Conservation (phyloP, 179 eudicot genomes). For the Beta corolliflora region DNA sequence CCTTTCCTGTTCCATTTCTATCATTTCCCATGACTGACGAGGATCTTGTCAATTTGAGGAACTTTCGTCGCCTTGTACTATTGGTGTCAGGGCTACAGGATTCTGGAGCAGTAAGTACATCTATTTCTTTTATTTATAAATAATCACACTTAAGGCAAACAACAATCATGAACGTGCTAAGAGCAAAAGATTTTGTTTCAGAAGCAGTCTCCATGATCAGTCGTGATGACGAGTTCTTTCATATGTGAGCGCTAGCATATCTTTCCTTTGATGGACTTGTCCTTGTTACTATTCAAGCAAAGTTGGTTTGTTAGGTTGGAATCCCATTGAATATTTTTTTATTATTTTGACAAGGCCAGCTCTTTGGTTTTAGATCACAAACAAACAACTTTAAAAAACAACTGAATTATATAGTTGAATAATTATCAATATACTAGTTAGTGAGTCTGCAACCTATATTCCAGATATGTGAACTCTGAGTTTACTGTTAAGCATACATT, state of each 20-base stretch:
- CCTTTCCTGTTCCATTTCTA: slow-evolving; percentile 46
- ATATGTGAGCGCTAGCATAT: not conserved
- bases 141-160: not conserved
- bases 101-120: slow-evolving; percentile 49
- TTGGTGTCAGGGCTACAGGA: slow-evolving; percentile 54
- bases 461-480: not conserved
- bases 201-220: not conserved
- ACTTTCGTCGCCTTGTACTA: slow-evolving; percentile 61
- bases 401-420: no score
- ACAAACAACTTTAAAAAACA: no score
- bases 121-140: not conserved
- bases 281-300: no score
- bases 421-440: not conserved
- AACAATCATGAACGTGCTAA: not conserved
- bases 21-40: slow-evolving; percentile 60
- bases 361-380: no score
- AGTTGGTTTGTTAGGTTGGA: no score
- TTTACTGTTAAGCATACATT: not conserved
- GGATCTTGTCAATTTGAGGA: slow-evolving; percentile 75
- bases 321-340: no score
- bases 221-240: not conserved
- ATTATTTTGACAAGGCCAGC: no score
- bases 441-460: not conserved
- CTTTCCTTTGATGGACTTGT: no score
- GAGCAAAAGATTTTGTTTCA: not conserved